Conservation (phyloP, 2,329 filamentous ascomycete species). For the Penicillium sp. region DNA sequence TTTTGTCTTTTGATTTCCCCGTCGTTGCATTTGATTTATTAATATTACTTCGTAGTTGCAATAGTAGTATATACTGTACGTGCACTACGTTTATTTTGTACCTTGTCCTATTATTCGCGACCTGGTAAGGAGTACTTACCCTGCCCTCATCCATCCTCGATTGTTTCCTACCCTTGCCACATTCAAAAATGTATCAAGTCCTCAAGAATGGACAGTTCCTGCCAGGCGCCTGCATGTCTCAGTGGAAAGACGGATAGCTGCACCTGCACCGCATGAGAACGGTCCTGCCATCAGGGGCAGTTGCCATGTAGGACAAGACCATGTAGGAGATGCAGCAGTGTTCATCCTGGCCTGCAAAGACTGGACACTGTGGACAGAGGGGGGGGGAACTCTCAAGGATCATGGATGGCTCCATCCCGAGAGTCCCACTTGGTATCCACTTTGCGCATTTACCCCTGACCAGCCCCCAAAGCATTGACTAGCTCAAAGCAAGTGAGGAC, state of each 20-base stretch:
- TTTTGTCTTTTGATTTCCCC: neutral
- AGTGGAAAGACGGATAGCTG: slow-evolving; percentile 1
- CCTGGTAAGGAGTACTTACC: neutral
- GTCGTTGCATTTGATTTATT: neutral
- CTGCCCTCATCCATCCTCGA: neutral
- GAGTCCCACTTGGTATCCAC: slow-evolving; percentile 29
- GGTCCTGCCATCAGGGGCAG: neutral
- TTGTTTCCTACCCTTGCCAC: neutral
- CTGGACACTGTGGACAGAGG: too few species aligned
- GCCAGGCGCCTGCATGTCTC: slow-evolving; percentile 5
- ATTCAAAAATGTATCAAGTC: neutral
- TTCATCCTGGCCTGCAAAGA: slow-evolving; percentile 17
- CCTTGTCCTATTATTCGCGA: neutral
- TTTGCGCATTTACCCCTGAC: slow-evolving; percentile 33
- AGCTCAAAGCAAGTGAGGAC: slow-evolving; percentile 16
- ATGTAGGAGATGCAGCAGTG: slow-evolving; percentile 8
- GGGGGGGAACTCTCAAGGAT: slow-evolving; percentile 10
- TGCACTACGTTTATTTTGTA: neutral
- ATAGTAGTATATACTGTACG: neutral
- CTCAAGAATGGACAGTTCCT: neutral
- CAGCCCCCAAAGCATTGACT: slow-evolving; percentile 27
- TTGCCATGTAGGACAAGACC: neutral
- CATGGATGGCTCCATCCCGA: slow-evolving; percentile 22
- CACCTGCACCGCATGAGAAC: neutral
- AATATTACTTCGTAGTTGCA: too few species aligned